Conservation (phyloP, 805 yeast genomes). For the Sungouiozyma intestinalis region DNA sequence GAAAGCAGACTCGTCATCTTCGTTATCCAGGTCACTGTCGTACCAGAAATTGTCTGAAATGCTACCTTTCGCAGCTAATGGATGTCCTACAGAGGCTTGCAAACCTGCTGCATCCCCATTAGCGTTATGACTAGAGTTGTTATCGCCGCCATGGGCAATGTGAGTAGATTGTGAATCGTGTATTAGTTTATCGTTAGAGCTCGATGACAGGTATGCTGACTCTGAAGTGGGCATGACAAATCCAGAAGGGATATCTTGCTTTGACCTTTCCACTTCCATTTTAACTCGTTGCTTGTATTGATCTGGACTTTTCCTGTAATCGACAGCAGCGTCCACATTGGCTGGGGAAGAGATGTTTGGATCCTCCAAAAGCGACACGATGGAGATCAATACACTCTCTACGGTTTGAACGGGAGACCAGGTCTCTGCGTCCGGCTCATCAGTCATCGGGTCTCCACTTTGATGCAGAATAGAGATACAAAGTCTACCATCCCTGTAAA, state of each 20-base stretch:
- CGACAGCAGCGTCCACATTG: conserved; percentile 90
- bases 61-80: background rate
- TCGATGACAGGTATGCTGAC: conserved; percentile 34
- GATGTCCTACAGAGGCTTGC: background rate
- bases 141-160: background rate
- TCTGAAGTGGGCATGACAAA: conserved; percentile 70
- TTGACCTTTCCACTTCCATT: conserved; percentile 75
- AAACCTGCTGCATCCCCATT: background rate
- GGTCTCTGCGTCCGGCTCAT: conserved; percentile 87
- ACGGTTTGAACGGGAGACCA: conserved; percentile 94
- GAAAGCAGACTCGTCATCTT: conserved; percentile 23
- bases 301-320: conserved; percentile 72
- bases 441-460: conserved; percentile 82
- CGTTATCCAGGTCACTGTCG: background rate
- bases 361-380: conserved; percentile 82
- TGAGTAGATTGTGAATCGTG: conserved; percentile 8
- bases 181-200: conserved; percentile 1
- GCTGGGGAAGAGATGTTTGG: conserved; percentile 93
- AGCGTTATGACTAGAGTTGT: background rate
- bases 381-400: conserved; percentile 80
- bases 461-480: conserved; percentile 90
- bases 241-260: conserved; percentile 77
- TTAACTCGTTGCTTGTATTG: conserved; percentile 65
- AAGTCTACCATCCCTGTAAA: conserved; percentile 83
- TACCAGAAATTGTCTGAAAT: conserved; percentile 1